A percentile compares a stretch with the other conserved stretches of the same genome.
Evolutionary conservation across 306 rosid genomes (phyloP).

Genomic region (Vicia faba): DNA sequence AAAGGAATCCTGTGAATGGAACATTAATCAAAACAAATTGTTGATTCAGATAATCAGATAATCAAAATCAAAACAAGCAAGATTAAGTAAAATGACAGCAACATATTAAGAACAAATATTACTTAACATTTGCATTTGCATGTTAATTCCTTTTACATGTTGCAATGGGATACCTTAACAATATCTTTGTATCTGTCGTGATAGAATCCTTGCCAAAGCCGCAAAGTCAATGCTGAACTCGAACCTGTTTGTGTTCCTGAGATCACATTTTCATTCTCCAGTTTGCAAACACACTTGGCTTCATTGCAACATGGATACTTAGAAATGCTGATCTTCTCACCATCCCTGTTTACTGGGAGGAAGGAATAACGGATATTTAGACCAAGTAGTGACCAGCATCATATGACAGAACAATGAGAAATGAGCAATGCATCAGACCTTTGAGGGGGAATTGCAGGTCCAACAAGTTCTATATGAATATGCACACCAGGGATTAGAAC

Average conservation of each 20-base stretch:
- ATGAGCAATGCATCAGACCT: constrained; percentile 55
- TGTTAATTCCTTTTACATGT: constrained; percentile 3
- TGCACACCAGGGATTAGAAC: constrained; percentile 71
- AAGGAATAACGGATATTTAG: constrained; percentile 35
- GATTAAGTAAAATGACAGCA: constrained; percentile 19
- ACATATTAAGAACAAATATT: constrained; percentile 11
- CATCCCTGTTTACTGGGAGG: constrained; percentile 64
- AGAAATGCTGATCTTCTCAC: constrained; percentile 58
- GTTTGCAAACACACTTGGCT: constrained; percentile 66
- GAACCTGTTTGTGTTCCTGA: constrained; percentile 26
- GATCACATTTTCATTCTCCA: constrained; percentile 43
- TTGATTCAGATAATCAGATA: constrained; percentile 2
- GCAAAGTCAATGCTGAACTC: constrained; percentile 57
- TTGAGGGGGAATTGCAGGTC: constrained; percentile 75
- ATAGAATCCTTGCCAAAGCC: constrained; percentile 74
- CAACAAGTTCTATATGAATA: constrained; percentile 72
- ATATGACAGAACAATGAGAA: constrained; percentile 24
- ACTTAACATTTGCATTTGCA: not conserved
- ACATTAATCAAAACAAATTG: constrained; percentile 24
- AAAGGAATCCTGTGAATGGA: constrained; percentile 51
- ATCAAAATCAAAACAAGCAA: constrained; percentile 22
- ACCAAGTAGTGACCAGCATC: constrained; percentile 22
- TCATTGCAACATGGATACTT: constrained; percentile 60
- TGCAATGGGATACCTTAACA: constrained; percentile 47
- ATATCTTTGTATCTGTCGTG: constrained; percentile 76